These are phyloP conservation scores for Apiospora phragmitis DNA, from an alignment of 2,329 filamentous ascomycete species.

Conservation along the genomic window DNA sequence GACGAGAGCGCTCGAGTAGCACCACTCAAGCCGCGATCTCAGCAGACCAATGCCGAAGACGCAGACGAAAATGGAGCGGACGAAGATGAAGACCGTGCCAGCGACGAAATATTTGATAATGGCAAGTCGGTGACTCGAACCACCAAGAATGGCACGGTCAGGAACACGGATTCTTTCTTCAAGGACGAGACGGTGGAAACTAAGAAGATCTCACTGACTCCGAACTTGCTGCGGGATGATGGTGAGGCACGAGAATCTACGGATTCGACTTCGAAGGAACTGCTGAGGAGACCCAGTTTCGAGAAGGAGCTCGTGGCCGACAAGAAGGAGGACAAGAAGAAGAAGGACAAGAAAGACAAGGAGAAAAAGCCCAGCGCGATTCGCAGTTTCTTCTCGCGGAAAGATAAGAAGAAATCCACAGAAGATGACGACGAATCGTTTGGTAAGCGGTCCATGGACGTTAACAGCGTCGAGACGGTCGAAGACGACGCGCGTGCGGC, in stretches of 20 bases:
- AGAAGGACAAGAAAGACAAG: slow-evolving; percentile 53
- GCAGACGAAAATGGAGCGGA: slow-evolving; percentile 36
- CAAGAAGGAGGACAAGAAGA: slow-evolving; percentile 63
- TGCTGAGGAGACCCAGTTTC: slow-evolving; percentile 59
- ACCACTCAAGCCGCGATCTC: slow-evolving; percentile 50
- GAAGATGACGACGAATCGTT: slow-evolving; percentile 61
- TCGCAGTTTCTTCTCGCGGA: slow-evolving; percentile 63
- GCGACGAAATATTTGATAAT: slow-evolving; percentile 68
- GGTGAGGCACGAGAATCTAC: slow-evolving; percentile 48
- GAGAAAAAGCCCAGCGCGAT: slow-evolving; percentile 47
- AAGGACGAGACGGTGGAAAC: slow-evolving; percentile 94
- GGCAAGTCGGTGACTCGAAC: slow-evolving; percentile 54
- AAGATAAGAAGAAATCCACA: slow-evolving; percentile 57
- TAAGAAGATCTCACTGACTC: slow-evolving; percentile 95
- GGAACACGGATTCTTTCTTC: slow-evolving; percentile 96
- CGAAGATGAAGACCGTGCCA: slow-evolving; percentile 44
- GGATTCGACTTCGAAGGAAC: slow-evolving; percentile 29
- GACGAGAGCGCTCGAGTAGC: slow-evolving; percentile 58
- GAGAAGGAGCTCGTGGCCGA: slow-evolving; percentile 46
- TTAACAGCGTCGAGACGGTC: slow-evolving; percentile 36
- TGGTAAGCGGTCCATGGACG: slow-evolving; percentile 64
- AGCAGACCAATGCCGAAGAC: slow-evolving; percentile 37
- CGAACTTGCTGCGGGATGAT: slow-evolving; percentile 87
- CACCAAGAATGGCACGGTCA: slow-evolving; percentile 81
- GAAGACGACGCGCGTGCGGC: slow-evolving; percentile 46